Conservation (phyloP, 306 rosid genomes). For the Sicyos edulis region DNA sequence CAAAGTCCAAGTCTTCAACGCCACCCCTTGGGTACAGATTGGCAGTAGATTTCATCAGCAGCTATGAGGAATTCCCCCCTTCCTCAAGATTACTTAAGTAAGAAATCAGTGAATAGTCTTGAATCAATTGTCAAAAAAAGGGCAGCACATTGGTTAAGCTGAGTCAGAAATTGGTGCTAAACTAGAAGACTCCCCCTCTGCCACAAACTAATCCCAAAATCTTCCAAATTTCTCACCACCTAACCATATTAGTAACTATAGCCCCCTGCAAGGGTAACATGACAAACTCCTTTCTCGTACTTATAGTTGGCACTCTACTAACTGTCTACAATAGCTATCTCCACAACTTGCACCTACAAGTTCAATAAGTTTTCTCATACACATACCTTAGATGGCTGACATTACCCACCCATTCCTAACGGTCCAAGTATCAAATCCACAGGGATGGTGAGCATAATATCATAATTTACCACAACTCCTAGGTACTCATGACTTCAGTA, state of each 20-base stretch:
- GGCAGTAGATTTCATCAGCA: neutral
- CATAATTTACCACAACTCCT: neutral
- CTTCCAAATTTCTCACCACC: neutral
- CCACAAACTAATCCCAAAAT: neutral
- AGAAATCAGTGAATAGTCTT: neutral
- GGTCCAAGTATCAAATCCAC: neutral
- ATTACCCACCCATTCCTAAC: neutral
- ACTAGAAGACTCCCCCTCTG: neutral
- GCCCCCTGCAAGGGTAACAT: neutral
- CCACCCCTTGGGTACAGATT: no score
- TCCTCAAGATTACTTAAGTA: neutral
- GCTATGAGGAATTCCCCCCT: neutral
- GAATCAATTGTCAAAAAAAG: neutral
- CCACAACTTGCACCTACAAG: neutral
- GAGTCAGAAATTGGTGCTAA: neutral
- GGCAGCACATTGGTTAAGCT: neutral
- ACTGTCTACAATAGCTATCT: slow-evolving; percentile 6
- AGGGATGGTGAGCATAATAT: neutral
- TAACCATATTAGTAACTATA: neutral
- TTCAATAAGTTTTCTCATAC: neutral
- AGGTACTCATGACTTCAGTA: neutral
- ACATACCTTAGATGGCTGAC: neutral
- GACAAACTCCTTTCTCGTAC: neutral
- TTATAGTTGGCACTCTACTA: neutral
- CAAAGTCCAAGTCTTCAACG: no score